Conservation (phyloP, 768 basidiomycete genomes). For the Pleurotus giganteus region DNA sequence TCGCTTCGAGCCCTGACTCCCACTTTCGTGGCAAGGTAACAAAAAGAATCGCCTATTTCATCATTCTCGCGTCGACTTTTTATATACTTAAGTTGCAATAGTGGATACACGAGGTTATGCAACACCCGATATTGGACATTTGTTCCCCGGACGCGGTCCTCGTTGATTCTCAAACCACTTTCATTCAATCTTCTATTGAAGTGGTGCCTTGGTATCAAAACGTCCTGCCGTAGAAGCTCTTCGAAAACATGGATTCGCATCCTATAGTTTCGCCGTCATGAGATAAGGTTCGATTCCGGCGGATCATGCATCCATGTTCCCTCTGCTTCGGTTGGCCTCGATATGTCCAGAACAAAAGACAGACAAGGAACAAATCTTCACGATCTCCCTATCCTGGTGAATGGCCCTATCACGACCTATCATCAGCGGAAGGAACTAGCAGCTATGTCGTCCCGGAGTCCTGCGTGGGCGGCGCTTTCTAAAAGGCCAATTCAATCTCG, state of each 20-base stretch:
- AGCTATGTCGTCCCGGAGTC: background rate
- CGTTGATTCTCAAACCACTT: background rate
- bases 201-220: constrained; percentile 5
- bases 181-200: constrained; percentile 1
- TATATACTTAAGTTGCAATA: constrained; percentile 1
- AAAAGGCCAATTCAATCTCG: background rate
- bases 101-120: background rate
- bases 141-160: background rate
- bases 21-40: constrained; percentile 9
- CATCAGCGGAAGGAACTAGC: background rate
- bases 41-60: constrained; percentile 1
- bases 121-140: constrained; percentile 3
- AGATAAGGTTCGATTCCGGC: constrained; percentile 8
- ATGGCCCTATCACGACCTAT: background rate
- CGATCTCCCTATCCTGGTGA: background rate
- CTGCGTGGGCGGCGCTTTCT: background rate
- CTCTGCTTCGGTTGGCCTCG: background rate
- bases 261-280: background rate
- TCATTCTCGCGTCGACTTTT: constrained; percentile 4
- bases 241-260: background rate
- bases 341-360: background rate
- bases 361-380: background rate
- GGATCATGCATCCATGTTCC: background rate
- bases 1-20: constrained; percentile 7
- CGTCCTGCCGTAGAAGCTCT: background rate